Evolutionary conservation across 2,329 filamentous ascomycete genomes (phyloP), one percentile per base, ranked within the genome.

Genomic region (Pezicula rhizophila): DNA sequence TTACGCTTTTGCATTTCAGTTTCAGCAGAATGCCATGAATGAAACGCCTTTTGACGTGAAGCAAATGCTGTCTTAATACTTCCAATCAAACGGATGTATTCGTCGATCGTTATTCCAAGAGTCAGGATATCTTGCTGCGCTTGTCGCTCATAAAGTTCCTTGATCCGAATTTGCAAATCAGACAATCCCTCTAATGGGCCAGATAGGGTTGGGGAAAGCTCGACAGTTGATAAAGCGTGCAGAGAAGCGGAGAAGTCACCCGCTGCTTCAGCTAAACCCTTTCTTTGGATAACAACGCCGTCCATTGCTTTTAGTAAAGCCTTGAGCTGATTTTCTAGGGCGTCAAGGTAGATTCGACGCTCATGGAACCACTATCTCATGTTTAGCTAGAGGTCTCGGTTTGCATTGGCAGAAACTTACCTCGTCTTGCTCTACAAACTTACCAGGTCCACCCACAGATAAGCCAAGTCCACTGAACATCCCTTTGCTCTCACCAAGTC

Each of bases 371-470:
- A 99, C 85, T 90, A 51, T 25, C 23, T 23, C 12, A 12, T 46
- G 46, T 34, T 68, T 55, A 68, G 60, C 41, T 45, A 45, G 14
- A 41, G 11, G 11, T 35, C 15, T 38, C 7, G n/a, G 2, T 7
- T 31, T 17, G n/a, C 45, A 28, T 47, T 5, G 7, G 17, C 31
- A 33, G 35, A 26, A 37, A 53, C 85, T 74, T 68, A 89, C 86
- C 70, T 99, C 93, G 66, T 99, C 93, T 64, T 97, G 93, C 69
- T 99, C 93, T 35, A 99, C 83, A 70, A 99, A 99, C 68, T 99
- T 99, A 60, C 78, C 84, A 47, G 82, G 77, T 50, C 83, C 79
- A 26, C 91, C 87, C 23, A 92, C 82, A 54, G 78, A 87, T 53
- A 93, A 78, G 18, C 89, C 89, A 47, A 96, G 77, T 14, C 85